These are phyloP conservation scores for Clathrospora elynae DNA, from an alignment of 2,329 filamentous ascomycete genomes.

Conservation along the genomic window DNA sequence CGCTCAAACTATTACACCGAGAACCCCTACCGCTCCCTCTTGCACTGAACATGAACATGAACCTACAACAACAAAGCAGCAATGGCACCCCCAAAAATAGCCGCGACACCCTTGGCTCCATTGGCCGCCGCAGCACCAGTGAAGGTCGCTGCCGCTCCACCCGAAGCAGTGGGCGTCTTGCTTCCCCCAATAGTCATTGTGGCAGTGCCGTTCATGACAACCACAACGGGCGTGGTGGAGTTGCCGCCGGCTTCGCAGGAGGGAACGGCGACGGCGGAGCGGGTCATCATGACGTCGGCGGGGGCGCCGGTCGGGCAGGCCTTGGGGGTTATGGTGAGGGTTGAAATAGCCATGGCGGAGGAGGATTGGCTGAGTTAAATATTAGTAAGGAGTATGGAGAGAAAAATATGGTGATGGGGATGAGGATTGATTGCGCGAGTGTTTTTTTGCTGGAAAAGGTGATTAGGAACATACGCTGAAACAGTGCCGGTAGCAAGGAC, in stretches of 20 bases:
- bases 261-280: slow-evolving; percentile 19
- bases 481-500: slow-evolving; percentile 5
- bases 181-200: slow-evolving; percentile 2
- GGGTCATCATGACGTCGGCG: slow-evolving; percentile 25
- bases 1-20: too few species aligned
- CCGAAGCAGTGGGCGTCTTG: not conserved
- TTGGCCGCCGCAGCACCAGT: slow-evolving; percentile 3
- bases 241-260: slow-evolving; percentile 25
- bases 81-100: too few species aligned
- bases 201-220: slow-evolving; percentile 20
- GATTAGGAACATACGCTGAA: slow-evolving; percentile 5
- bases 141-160: slow-evolving; percentile 3
- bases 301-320: slow-evolving; percentile 23
- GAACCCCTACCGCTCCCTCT: not conserved
- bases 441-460: too few species aligned
- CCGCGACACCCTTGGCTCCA: not conserved
- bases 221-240: slow-evolving; percentile 23
- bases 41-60: not conserved
- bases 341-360: slow-evolving; percentile 11
- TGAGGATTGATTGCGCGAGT: not conserved
- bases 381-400: not conserved
- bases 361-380: slow-evolving; percentile 9
- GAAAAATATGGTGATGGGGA: slow-evolving; percentile 1
- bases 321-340: slow-evolving; percentile 20
- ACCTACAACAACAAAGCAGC: slow-evolving; percentile 1